Conservation (phyloP, 163 green algal species). For the Picocystis sp. region DNA sequence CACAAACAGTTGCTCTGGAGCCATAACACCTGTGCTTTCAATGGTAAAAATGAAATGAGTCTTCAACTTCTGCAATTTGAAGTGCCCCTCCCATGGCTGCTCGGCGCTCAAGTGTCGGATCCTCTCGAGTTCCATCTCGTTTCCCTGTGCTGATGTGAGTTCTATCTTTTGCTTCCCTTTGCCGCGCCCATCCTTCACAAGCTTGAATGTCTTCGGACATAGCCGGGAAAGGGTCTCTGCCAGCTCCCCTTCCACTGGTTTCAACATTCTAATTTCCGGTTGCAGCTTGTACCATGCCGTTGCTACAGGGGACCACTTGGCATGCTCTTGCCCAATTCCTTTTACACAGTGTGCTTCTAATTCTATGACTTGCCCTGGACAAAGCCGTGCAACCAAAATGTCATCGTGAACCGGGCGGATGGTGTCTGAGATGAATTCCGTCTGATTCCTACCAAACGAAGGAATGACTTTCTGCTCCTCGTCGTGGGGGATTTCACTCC, state of each 20-base stretch:
- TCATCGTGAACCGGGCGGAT: slow-evolving; percentile 47
- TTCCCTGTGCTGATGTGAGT: no score
- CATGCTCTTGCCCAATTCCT: slow-evolving; percentile 73
- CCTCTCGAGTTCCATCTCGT: slow-evolving; percentile 60
- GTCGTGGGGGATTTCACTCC: slow-evolving; percentile 61
- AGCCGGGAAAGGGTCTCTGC: no score
- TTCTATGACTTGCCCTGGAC: slow-evolving; percentile 60
- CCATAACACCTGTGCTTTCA: slow-evolving; percentile 61
- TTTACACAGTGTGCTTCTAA: slow-evolving; percentile 83
- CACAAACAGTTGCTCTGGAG: slow-evolving; percentile 20
- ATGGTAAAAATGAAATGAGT: slow-evolving; percentile 97
- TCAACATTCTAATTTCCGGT: no score
- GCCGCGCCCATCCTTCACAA: no score
- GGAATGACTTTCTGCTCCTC: slow-evolving; percentile 20
- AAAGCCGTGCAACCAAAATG: slow-evolving; percentile 89
- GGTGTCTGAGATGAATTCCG: slow-evolving; percentile 15
- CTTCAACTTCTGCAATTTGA: slow-evolving; percentile 73
- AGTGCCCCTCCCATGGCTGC: slow-evolving; percentile 28
- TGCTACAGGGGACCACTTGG: slow-evolving; percentile 94
- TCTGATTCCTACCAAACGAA: slow-evolving; percentile 51
- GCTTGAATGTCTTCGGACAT: no score
- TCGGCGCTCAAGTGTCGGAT: slow-evolving; percentile 22
- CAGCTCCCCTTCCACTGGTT: no score
- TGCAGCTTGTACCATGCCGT: slow-evolving; percentile 85
- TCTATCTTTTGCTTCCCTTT: no score